A percentile compares a stretch with the other conserved stretches of the same genome.
phyloP scores from a whole-genome alignment of 2,329 filamentous ascomycete species.

The Coniochaeta sp. region DNA sequence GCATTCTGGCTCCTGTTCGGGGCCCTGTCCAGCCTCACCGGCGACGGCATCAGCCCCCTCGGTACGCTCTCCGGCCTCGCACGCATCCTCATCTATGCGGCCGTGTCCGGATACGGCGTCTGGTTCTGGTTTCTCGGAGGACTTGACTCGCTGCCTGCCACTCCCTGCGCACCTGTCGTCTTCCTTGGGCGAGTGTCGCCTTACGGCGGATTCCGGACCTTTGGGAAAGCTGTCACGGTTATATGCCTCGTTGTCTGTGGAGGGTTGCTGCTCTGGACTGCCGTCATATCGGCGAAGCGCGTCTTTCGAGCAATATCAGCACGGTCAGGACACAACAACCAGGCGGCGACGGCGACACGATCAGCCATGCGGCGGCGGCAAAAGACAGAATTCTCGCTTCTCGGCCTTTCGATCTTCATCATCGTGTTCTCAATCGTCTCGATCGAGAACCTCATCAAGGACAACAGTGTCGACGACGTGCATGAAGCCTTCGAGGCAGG shows the following conservation, averaged over 20 bases:
- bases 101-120: neutral
- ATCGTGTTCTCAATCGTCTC: neutral
- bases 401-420: neutral
- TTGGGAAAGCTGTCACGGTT: constrained; percentile 1
- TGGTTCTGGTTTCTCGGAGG: constrained; percentile 5
- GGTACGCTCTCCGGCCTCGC: neutral
- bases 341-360: neutral
- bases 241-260: neutral
- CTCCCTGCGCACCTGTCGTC: neutral
- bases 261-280: neutral
- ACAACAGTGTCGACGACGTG: neutral
- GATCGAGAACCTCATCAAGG: neutral
- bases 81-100: constrained; percentile 1
- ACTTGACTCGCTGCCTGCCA: neutral
- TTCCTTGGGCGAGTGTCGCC: neutral
- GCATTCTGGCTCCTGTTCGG: constrained; percentile 4
- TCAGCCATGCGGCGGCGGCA: neutral
- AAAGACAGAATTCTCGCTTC: neutral
- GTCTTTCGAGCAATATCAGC: neutral
- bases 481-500: neutral
- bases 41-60: neutral
- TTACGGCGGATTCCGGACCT: neutral
- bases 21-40: neutral
- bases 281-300: neutral
- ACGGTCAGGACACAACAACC: neutral